These are phyloP conservation scores for Casuarina equisetifolia DNA, from an alignment of 306 rosid species.

Conservation along the genomic window DNA sequence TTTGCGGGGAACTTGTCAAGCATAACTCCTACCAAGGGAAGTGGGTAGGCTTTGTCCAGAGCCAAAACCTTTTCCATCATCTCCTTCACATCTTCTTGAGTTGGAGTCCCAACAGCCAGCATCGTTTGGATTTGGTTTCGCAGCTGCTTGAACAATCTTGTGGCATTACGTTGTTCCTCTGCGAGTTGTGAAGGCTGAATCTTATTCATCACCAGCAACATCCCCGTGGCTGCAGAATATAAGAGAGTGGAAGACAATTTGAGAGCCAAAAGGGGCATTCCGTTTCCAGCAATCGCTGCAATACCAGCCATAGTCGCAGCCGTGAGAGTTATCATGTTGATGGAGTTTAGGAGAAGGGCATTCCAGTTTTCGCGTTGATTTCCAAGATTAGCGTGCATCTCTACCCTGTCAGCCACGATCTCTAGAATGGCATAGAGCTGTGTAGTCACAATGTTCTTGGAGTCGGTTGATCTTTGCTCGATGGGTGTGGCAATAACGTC, in stretches of 20 bases:
- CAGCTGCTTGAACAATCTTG: slow-evolving; percentile 58
- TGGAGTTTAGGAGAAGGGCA: slow-evolving; percentile 39
- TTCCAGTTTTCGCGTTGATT: too few relatives aligned
- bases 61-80: too few relatives aligned
- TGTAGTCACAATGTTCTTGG: too few relatives aligned
- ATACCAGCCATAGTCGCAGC: slow-evolving; percentile 63
- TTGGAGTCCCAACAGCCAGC: too few relatives aligned
- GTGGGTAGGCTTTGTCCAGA: too few relatives aligned
- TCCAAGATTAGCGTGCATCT: slow-evolving; percentile 66
- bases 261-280: slow-evolving; percentile 41
- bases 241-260: slow-evolving; percentile 57
- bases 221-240: slow-evolving; percentile 68
- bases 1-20: too few relatives aligned
- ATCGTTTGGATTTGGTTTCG: too few relatives aligned
- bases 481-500: neutral
- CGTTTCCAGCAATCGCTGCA: neutral
- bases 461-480: slow-evolving; percentile 1
- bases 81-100: too few relatives aligned
- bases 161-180: slow-evolving; percentile 76
- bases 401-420: slow-evolving; percentile 55
- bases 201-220: slow-evolving; percentile 45
- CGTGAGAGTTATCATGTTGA: slow-evolving; percentile 71
- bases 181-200: slow-evolving; percentile 43
- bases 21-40: too few relatives aligned
- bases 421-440: slow-evolving; percentile 30